Evolutionary conservation across 1,284 basidiomycete genomes (phyloP).

Genomic region (Irpex rosettiformis): DNA sequence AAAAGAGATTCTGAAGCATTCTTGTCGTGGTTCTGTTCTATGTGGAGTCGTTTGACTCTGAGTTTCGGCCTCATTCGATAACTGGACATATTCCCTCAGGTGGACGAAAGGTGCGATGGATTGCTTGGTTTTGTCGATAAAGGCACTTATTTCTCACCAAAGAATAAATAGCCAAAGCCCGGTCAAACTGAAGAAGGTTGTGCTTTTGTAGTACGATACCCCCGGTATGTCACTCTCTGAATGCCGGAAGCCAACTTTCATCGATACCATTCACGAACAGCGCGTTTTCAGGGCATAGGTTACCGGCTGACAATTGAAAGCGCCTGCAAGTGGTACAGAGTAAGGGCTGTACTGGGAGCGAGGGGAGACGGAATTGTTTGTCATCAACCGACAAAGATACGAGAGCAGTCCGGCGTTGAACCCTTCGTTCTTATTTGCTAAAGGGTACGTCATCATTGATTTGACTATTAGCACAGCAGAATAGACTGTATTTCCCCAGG

Average conservation of each 20-base stretch:
- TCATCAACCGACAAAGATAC: constrained; percentile 13
- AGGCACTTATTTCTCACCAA: constrained; percentile 13
- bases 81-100: constrained; percentile 11
- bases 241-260: background rate
- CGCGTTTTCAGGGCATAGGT: background rate
- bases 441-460: constrained; percentile 13
- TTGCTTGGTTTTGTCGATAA: background rate
- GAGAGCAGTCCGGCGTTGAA: constrained; percentile 13
- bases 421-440: constrained; percentile 10
- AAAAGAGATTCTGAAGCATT: background rate
- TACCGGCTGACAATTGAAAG: background rate
- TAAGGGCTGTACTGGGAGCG: background rate
- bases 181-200: background rate
- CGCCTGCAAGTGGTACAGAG: background rate
- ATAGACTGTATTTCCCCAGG: constrained; percentile 11
- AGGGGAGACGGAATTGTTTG: background rate
- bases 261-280: constrained; percentile 6
- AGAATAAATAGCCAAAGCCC: background rate
- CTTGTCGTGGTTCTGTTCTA: background rate
- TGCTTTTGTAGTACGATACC: constrained; percentile 3
- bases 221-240: constrained; percentile 7
- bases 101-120: constrained; percentile 12
- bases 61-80: background rate
- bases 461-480: background rate
- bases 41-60: background rate